phyloP scores from a whole-genome alignment of 176 grass and related monocot species.

The Oryza punctata region DNA sequence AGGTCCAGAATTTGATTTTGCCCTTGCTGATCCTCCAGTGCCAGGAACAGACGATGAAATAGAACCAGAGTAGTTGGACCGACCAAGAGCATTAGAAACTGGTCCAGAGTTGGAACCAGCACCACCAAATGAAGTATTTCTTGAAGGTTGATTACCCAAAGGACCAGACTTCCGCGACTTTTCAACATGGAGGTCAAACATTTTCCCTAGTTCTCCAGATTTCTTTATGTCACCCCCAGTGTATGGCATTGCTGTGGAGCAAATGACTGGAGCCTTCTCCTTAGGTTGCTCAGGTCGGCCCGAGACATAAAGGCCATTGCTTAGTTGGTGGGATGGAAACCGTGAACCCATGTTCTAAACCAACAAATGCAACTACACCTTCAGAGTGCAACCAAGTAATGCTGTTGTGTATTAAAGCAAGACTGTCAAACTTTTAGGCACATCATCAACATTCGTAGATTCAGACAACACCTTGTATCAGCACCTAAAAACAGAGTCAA shows the following conservation, averaged over 20 bases:
- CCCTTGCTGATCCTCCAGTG: constrained; percentile 59
- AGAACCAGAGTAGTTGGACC: constrained; percentile 68
- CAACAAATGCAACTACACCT: constrained; percentile 30
- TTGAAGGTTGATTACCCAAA: constrained; percentile 60
- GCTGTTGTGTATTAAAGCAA: constrained; percentile 30
- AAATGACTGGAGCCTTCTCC: constrained; percentile 72
- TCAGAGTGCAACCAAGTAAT: background rate
- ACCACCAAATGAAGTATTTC: constrained; percentile 60
- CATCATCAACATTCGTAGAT: background rate
- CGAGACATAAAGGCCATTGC: constrained; percentile 93
- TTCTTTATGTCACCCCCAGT: constrained; percentile 88
- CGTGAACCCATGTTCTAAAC: constrained; percentile 72
- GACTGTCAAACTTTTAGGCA: constrained; percentile 30
- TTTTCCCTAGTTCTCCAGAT: constrained; percentile 84
- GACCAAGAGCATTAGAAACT: constrained; percentile 45
- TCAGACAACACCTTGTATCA: constrained; percentile 42
- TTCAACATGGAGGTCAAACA: constrained; percentile 63
- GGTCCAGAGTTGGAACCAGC: constrained; percentile 68
- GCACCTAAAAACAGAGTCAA: constrained; percentile 33
- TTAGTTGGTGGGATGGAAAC: constrained; percentile 92
- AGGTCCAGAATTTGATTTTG: constrained; percentile 92
- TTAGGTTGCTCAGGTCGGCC: constrained; percentile 81
- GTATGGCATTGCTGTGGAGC: constrained; percentile 84
- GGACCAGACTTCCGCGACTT: constrained; percentile 82
- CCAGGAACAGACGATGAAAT: constrained; percentile 62